Evolutionary conservation across 2,329 filamentous ascomycete genomes (phyloP).

Genomic region (Aspergillus melleus): DNA sequence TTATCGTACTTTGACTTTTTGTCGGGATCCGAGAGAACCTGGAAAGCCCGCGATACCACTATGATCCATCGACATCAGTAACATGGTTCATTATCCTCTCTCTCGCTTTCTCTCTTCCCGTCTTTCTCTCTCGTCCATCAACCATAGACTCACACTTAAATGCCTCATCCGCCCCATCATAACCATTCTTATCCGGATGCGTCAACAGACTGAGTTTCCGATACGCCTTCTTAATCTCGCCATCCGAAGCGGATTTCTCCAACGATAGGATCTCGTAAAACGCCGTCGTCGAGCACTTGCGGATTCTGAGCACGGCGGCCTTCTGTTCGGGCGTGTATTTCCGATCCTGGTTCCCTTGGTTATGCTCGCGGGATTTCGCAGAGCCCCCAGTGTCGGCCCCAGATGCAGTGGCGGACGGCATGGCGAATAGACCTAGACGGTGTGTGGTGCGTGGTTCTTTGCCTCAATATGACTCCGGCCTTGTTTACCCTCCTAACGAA

Average conservation of each 20-base stretch:
- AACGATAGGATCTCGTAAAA: conserved; percentile 95
- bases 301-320: conserved; percentile 84
- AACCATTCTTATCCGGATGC: conserved; percentile 98
- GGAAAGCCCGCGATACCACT: conserved; percentile 91
- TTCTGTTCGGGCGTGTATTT: conserved; percentile 88
- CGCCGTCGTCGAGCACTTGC: conserved; percentile 77
- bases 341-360: conserved; percentile 52
- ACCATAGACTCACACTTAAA: conserved; percentile 71
- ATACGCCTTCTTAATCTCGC: conserved; percentile 97
- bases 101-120: too few species aligned
- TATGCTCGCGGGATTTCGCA: conserved; percentile 49
- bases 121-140: too few species aligned
- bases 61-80: conserved; percentile 42
- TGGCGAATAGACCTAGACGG: conserved; percentile 15
- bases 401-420: conserved; percentile 48
- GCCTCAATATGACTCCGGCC: background rate
- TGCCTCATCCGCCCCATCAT: conserved; percentile 91
- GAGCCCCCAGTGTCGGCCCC: conserved; percentile 47
- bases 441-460: background rate
- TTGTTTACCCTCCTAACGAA: background rate
- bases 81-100: too few species aligned
- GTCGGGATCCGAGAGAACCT: conserved; percentile 87
- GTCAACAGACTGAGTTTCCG: conserved; percentile 90
- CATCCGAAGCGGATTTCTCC: conserved; percentile 66
- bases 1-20: conserved; percentile 87